phyloP scores from a whole-genome alignment of 495 filamentous ascomycete genomes.

The Wilcoxina mikolae region DNA sequence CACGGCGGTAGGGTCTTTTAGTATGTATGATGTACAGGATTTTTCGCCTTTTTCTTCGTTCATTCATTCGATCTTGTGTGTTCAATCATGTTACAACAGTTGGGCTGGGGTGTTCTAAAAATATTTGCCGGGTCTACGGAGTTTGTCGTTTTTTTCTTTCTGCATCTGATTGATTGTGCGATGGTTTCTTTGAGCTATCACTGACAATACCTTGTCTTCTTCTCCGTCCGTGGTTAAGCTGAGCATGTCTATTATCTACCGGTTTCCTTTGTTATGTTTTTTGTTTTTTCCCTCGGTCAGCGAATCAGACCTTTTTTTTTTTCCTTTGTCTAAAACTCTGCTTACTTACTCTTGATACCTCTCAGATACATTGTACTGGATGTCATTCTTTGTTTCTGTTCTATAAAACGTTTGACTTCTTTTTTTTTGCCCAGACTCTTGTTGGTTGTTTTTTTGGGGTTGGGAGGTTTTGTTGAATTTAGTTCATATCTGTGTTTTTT shows the following conservation, averaged over 20 bases:
- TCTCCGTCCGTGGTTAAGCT: background rate
- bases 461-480: too few species aligned
- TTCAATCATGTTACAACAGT: background rate
- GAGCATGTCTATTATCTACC: background rate
- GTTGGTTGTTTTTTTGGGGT: too few species aligned
- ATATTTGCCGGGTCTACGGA: conserved; percentile 2
- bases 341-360: too few species aligned
- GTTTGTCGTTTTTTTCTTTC: conserved; percentile 1
- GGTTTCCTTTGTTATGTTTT: background rate
- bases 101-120: background rate
- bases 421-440: too few species aligned
- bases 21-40: conserved; percentile 1
- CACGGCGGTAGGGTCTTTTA: background rate
- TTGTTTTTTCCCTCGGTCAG: background rate
- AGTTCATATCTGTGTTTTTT: too few species aligned
- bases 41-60: background rate
- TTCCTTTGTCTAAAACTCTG: background rate
- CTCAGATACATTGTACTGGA: too few species aligned
- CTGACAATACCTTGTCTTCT: background rate
- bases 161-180: conserved; percentile 1
- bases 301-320: background rate
- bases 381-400: too few species aligned
- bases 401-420: too few species aligned
- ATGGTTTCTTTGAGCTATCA: conserved; percentile 1
- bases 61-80: background rate